These are phyloP conservation scores for Collybiopsis luxurians DNA, from an alignment of 768 basidiomycete species.

Conservation along the genomic window DNA sequence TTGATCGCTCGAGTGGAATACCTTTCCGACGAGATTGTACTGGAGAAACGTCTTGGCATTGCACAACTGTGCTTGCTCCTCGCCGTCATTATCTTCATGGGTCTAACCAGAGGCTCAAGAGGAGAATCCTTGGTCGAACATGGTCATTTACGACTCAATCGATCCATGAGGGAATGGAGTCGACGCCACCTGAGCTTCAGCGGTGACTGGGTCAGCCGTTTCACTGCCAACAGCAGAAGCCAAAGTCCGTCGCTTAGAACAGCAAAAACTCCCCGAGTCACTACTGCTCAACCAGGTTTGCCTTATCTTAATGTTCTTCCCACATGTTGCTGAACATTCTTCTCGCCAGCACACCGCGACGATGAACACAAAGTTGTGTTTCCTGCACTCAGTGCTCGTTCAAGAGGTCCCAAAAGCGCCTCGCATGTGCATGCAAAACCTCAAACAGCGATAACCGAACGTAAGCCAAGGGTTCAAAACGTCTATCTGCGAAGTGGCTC, in stretches of 20 bases:
- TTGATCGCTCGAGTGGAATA: constrained; percentile 69
- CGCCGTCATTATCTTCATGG: constrained; percentile 82
- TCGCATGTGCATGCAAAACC: constrained; percentile 7
- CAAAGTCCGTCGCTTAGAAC: background rate
- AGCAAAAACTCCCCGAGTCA: background rate
- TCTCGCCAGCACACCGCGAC: background rate
- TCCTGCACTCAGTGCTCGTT: background rate
- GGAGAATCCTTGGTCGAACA: constrained; percentile 22
- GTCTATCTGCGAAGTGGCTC: constrained; percentile 10
- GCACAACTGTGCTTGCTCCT: constrained; percentile 84
- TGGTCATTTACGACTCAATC: constrained; percentile 17
- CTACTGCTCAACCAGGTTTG: background rate
- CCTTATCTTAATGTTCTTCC: background rate
- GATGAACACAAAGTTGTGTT: background rate
- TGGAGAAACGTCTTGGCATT: constrained; percentile 88
- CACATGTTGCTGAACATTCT: background rate
- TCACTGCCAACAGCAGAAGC: constrained; percentile 7
- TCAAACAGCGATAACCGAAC: background rate
- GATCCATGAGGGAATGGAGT: constrained; percentile 52
- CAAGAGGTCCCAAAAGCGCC: background rate
- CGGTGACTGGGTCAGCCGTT: constrained; percentile 46
- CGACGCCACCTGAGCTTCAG: constrained; percentile 54
- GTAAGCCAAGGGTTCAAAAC: constrained; percentile 1
- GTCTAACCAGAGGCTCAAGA: constrained; percentile 73
- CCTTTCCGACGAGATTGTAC: constrained; percentile 80